Evolutionary conservation across 148 eudicot genomes (phyloP).

Genomic region (Gaultheria prostrata): DNA sequence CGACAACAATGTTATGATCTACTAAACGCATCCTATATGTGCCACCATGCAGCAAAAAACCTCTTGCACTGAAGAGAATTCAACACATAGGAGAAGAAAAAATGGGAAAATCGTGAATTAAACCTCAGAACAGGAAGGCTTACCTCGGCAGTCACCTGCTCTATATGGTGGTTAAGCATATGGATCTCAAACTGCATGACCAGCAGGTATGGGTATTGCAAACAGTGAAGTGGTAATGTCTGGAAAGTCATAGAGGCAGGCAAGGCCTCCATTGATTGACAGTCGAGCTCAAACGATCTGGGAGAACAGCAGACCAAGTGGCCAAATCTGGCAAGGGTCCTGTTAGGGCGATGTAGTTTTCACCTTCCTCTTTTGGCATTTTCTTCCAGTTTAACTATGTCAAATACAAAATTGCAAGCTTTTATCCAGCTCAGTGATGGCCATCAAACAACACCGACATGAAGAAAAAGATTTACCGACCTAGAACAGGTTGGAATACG

Average conservation of each 20-base stretch:
- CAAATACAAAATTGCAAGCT: slow-evolving; percentile 9
- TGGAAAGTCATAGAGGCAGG: slow-evolving; percentile 20
- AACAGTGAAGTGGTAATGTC: background rate
- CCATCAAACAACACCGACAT: background rate
- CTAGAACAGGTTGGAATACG: background rate
- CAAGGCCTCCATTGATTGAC: slow-evolving; percentile 61
- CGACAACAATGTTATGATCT: background rate
- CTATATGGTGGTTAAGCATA: background rate
- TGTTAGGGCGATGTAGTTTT: slow-evolving; percentile 70
- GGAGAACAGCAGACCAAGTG: slow-evolving; percentile 63
- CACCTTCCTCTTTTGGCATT: slow-evolving; percentile 49
- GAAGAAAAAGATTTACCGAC: background rate
- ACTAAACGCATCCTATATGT: background rate
- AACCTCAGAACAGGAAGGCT: slow-evolving; percentile 7
- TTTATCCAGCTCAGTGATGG: background rate
- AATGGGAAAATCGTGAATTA: background rate
- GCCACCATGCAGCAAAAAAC: slow-evolving; percentile 16
- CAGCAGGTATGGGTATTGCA: background rate
- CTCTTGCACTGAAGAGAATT: background rate
- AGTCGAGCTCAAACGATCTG: slow-evolving; percentile 34
- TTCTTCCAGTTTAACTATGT: slow-evolving; percentile 66
- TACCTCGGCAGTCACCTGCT: slow-evolving; percentile 2
- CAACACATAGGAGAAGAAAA: background rate
- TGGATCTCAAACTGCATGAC: background rate
- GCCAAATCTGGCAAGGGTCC: slow-evolving; percentile 68